Evolutionary conservation across 2,329 filamentous ascomycete genomes (phyloP), one percentile per base, ranked within the genome.

Genomic region (Aureobasidium lini): DNA sequence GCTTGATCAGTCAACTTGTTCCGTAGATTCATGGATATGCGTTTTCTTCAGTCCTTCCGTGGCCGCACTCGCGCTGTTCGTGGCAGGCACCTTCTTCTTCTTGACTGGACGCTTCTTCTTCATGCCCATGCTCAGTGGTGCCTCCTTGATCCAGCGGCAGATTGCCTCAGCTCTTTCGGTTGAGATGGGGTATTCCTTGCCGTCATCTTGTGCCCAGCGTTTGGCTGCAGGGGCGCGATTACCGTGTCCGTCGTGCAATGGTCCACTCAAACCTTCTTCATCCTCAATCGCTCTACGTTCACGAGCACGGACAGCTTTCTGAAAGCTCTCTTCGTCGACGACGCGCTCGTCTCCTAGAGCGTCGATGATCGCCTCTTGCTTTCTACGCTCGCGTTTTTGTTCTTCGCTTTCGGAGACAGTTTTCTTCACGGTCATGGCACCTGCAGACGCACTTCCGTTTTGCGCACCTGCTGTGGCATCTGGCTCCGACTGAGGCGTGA

Each of bases 131-230:
- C 63, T 67, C 10, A 72, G 60, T n/a, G 77, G 77, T 34, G 76
- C 75, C 62, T 79, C 77, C 31, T 73, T 66, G 15, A 93, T 81
- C 89, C 89, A 94, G 43, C 82, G 75, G 0, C 84, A 81, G 60
- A 93, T 83, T 16, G 82, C 81, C 49, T 84, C 79, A 0, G 88
- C 88, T 23, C 89, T 80, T 63, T 88, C 85, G 1, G 87, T 89
- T 16, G 81, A 78, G 63, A 89, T 84, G 2, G 84, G 83, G 69
- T 88, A 88, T 64, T 90, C 86, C 66, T 84, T 85, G 8, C 53
- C 60, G 44, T 61, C 54, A 29, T 57, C 53, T 36, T 48, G 43
- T 16, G 54, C 54, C 43, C 43, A 48, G 16, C 42, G 48, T 16
- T 42, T 36, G 10, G 28, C 18, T 3, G 8, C 16, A 28, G 36